Evolutionary conservation across 2,329 filamentous ascomycete genomes (phyloP).

Genomic region (Botryotinia narcissicola): DNA sequence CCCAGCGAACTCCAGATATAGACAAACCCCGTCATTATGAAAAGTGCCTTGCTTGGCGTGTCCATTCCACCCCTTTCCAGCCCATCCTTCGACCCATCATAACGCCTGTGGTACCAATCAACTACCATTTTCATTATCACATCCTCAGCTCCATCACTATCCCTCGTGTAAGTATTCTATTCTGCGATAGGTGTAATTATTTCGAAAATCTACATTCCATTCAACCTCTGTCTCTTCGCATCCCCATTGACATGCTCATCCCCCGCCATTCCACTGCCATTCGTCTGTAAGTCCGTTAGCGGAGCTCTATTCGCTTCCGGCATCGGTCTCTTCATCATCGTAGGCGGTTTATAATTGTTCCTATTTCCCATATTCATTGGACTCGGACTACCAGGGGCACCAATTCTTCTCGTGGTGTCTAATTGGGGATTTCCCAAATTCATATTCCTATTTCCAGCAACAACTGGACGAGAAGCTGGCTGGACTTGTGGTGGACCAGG

Average conservation of each 20-base stretch:
- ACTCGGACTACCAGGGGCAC: conserved; percentile 54
- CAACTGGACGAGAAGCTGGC: background rate
- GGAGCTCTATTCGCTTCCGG: conserved; percentile 29
- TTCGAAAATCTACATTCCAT: conserved; percentile 18
- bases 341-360: conserved; percentile 57
- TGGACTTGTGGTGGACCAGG: conserved; percentile 37
- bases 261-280: conserved; percentile 34
- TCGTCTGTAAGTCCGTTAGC: conserved; percentile 35
- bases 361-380: conserved; percentile 52
- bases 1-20: background rate
- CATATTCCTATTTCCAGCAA: background rate
- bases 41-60: background rate
- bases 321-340: conserved; percentile 48
- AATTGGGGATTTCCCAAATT: conserved; percentile 1
- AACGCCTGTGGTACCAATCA: background rate
- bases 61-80: background rate
- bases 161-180: background rate
- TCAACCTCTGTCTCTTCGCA: conserved; percentile 38
- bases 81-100: conserved; percentile 2
- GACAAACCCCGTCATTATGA: background rate
- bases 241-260: conserved; percentile 29
- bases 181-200: rapidly evolving
- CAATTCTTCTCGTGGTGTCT: conserved; percentile 56
- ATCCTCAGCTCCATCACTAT: background rate
- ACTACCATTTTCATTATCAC: background rate